Evolutionary conservation across 1,284 basidiomycete genomes (phyloP), one percentile per base, ranked within the genome.

Genomic region (Stygiomarasmius scandens): DNA sequence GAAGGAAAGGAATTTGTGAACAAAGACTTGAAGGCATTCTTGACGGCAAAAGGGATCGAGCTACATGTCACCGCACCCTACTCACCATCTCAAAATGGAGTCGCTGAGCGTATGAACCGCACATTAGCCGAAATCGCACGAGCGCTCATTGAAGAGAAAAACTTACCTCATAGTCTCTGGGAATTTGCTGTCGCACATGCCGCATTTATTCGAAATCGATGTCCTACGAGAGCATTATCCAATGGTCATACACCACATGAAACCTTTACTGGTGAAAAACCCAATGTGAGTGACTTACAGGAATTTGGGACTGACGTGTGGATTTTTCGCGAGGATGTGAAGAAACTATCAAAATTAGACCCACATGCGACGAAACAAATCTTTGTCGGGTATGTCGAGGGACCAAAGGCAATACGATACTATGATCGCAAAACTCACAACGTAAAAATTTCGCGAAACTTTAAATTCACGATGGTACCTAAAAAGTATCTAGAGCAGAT

Each of bases 81-180:
- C 55, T 68, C 69, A 6, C 70, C 68, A 14, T 63, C 71, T 47
- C 70, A 73, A 48, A 72, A 73, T 52, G 68, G 70, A 1, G 44
- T 69, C 2, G 69, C 70, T 8, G 67, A 70, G 54, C 51, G 56
- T 0, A 66, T 71, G 49, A 74, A 74, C 50, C 70, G 69, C 49
- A 74, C 63, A 0, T 41, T 75, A 0, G 62, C 62, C 2, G 61
- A 60, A 2, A 49, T 58, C 8, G 64, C 64, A 1, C 63, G 59
- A 3, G 45, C 66, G 0, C 68, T 74, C 61, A 62, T 71, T 0
- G 48, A 63, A 19, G 66, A 68, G 0, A 63, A 64, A 0, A 56
- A 59, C 22, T 59, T 73, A 0, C 59, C 65, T 0, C 63, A 61
- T n/a, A 59, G 47, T 0, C 69, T 66, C 50, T 74, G 71, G 70